Evolutionary conservation across 129 eudicot species (phyloP), one percentile per base, ranked within the genome.

Genomic region (Flaveria robusta): DNA sequence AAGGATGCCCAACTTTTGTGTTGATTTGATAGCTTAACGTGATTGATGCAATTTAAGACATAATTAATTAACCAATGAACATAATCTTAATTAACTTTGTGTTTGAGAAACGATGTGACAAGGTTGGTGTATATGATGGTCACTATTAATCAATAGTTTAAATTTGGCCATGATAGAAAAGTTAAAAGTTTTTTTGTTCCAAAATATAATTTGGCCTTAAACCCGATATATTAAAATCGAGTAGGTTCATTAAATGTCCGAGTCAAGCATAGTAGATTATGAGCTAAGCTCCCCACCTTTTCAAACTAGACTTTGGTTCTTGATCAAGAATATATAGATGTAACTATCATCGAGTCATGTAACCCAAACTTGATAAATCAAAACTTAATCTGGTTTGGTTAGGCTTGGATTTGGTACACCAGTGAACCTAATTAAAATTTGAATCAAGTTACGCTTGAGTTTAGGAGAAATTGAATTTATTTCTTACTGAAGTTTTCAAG

Each of bases 21-120:
- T 59, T 45, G 70, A 74, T 74, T 74, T 42, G 59, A 42, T 43
- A 6, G 55, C 70, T 41, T 59, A 60, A 46, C 42, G 68, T 60
- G 42, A 74, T 24, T 55, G 52, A 63, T 74, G 64, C 59, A 74
- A 46, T 23, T 59, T 23, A 54, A 43, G 29, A 45, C 9, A 31
- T 52, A n/a, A 52, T 37, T 52, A 29, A 52, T 37, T 54, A 72
- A 51, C 66, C 29, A 45, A 39, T 43, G 19, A 74, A 41, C 23
- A 42, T 7, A 41, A 51, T 74, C 56, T 23, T 16, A 23, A 2
- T 12, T 71, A 51, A 5, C n/a, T 49, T 55, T 23, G 6, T 59
- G 66, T 3, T 59, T 59, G 39, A 59, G 26, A 16, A 11, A 59
- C 2, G 39, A 31, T 3, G 14, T 18, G 20, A n/a, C 54, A 22